Conservation (phyloP, 352 stramenopile species). For the Phytopythium delawarense region DNA sequence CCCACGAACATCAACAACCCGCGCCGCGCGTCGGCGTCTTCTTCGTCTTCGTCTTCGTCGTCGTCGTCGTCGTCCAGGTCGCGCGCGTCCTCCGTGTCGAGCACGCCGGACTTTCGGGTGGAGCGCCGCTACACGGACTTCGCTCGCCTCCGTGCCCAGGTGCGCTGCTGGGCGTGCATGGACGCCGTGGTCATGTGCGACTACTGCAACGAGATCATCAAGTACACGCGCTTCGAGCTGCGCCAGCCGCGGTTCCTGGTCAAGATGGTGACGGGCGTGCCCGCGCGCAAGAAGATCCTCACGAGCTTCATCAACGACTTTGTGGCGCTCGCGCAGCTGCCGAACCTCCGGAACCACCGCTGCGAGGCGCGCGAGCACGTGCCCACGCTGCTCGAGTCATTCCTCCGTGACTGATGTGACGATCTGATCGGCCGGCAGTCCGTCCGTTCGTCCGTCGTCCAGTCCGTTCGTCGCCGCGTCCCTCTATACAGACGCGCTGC, state of each 20-base stretch:
- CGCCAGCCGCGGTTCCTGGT: conserved; percentile 39
- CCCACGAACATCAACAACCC: conserved; percentile 43
- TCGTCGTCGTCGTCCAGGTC: conserved; percentile 6
- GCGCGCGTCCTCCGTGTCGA: conserved; percentile 10
- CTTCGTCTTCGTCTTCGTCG: not conserved
- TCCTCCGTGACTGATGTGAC: conserved; percentile 30
- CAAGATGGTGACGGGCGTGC: conserved; percentile 28
- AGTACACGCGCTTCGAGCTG: conserved; percentile 47
- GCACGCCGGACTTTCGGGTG: conserved; percentile 45
- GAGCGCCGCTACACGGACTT: conserved; percentile 69
- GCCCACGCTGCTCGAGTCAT: conserved; percentile 39
- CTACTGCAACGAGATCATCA: conserved; percentile 57
- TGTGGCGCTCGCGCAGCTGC: conserved; percentile 35
- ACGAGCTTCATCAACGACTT: conserved; percentile 49
- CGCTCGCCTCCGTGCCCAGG: conserved; percentile 36
- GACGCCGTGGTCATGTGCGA: conserved; percentile 46
- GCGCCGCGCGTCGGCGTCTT: conserved; percentile 17
- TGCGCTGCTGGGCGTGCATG: conserved; percentile 36
- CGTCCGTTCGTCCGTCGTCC: no score
- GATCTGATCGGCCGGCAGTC: not conserved
- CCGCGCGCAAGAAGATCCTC: conserved; percentile 51
- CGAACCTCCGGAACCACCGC: conserved; percentile 25
- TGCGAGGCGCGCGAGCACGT: conserved; percentile 46
- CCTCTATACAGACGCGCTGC: not conserved
- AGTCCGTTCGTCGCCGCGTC: no score